A percentile compares a stretch with the other conserved stretches of the same genome.
Evolutionary conservation across 441 rosid genomes (phyloP).

Genomic region (Euphorbia celastroides): DNA sequence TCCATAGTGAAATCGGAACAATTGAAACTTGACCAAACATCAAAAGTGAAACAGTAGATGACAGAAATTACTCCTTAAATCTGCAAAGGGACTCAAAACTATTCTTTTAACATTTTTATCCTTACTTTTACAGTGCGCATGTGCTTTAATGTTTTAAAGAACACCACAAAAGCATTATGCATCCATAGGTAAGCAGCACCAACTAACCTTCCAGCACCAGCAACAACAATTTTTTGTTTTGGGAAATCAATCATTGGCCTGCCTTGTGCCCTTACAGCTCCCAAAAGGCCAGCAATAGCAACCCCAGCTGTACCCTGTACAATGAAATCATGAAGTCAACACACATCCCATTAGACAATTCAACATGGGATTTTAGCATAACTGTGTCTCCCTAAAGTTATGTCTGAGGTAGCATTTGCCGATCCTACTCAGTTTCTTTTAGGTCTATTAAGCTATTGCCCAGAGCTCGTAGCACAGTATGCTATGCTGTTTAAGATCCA

Average conservation of each 20-base stretch:
- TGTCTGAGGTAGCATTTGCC: neutral
- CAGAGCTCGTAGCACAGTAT: neutral
- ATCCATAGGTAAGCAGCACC: constrained; percentile 9
- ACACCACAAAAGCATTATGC: too few relatives aligned
- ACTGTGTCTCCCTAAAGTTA: neutral
- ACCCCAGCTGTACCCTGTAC: constrained; percentile 33
- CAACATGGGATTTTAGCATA: neutral
- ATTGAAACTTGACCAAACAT: neutral
- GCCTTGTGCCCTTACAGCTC: constrained; percentile 70
- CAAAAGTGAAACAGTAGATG: too few relatives aligned
- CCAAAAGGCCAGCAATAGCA: constrained; percentile 27
- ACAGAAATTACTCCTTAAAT: too few relatives aligned
- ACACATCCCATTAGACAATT: constrained; percentile 17
- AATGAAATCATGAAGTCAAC: constrained; percentile 10
- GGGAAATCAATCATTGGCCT: constrained; percentile 22
- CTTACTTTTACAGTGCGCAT: too few relatives aligned
- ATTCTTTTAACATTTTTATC: too few relatives aligned
- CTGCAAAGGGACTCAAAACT: too few relatives aligned
- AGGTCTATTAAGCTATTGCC: neutral
- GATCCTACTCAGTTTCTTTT: neutral
- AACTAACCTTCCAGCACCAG: constrained; percentile 97
- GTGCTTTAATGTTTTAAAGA: neutral
- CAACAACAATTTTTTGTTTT: constrained; percentile 12
- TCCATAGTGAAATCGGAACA: too few relatives aligned
- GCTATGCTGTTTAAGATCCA: too few relatives aligned